Base-by-base conservation (phyloP, 2,329 filamentous ascomycete species). In the Hansfordia pulvinata region DNA sequence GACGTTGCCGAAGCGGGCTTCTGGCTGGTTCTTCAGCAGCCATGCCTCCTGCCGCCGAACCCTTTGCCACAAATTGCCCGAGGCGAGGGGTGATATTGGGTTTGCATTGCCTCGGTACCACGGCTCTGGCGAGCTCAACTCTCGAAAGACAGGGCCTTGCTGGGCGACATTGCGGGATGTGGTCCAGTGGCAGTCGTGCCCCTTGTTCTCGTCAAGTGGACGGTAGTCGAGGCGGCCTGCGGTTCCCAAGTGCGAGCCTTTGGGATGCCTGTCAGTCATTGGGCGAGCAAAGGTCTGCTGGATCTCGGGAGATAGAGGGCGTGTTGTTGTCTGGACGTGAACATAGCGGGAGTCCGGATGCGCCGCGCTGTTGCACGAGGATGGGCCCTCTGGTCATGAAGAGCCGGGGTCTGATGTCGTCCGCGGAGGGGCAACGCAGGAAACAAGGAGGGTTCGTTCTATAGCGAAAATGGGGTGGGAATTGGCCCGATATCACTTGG, bases 21-120 rank as follows among this genome's bases (percentile, higher is more conserved):
- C 62, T 1, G 69, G 66, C n/a, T 64, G 52, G 17, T 48, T 46
- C 21, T 61, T 60, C 23, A 58, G 40, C 4, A 73, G 54, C 64
- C 64, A 72, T 47, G 52, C 52, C 20, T 39, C 35, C 32, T 50
- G 44, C 20, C 33, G 38, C 23, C 35, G 39, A 23, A 23, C 38
- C 25, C 33, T 30, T 14, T 41, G 26, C 40, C 39, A 48, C n/a
- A 32, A 12, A 8, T 19, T 36, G 21, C 31, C 28, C 25, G 33
- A 17, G n/a, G 30, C 25, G 17, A 8, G 28, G 5, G 14, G 13
- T 16, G 6, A 18, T 17, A 10, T 24, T 12, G 8, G 19, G 22
- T 9, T 18, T 17, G 13, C 45, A 47, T 31, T n/a, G 19, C 11
- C 31, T 16, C 7, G 24, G 26, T 34, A 44, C 33, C 42, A 39